phyloP scores from a whole-genome alignment of 2,329 filamentous ascomycete species.

The Setomelanomma holmii region DNA sequence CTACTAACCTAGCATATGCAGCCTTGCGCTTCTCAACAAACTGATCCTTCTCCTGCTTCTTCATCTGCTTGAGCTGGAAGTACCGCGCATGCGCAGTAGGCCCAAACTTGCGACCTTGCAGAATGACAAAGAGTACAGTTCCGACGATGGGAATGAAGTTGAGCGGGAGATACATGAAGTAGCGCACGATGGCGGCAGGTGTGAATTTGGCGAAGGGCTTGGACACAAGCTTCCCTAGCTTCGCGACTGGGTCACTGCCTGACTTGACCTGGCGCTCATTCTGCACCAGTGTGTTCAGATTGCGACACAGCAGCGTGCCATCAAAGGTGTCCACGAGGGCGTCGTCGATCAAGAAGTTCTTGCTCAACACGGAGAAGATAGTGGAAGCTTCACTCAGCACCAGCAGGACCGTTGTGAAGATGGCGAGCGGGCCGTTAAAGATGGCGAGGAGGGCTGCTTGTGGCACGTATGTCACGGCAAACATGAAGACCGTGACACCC shows the following conservation, averaged over 20 bases:
- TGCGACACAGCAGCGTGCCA: slow-evolving; percentile 65
- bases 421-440: slow-evolving; percentile 82
- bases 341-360: slow-evolving; percentile 79
- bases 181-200: slow-evolving; percentile 71
- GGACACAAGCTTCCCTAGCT: slow-evolving; percentile 64
- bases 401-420: slow-evolving; percentile 74
- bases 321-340: slow-evolving; percentile 90
- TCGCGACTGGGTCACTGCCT: slow-evolving; percentile 59
- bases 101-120: slow-evolving; percentile 67
- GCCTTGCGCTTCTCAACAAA: slow-evolving; percentile 75
- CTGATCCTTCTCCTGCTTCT: slow-evolving; percentile 65
- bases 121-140: slow-evolving; percentile 77
- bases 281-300: slow-evolving; percentile 69
- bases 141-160: slow-evolving; percentile 94
- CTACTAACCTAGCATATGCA: slow-evolving; percentile 75
- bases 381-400: slow-evolving; percentile 62
- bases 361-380: slow-evolving; percentile 62
- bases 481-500: slow-evolving; percentile 80
- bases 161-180: slow-evolving; percentile 84
- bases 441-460: slow-evolving; percentile 84
- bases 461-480: slow-evolving; percentile 83
- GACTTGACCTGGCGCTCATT: slow-evolving; percentile 75
- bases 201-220: slow-evolving; percentile 63
- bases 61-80: slow-evolving; percentile 91
- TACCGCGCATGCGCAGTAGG: slow-evolving; percentile 70